These are phyloP conservation scores for Thraustochytrium striatum DNA, from an alignment of 352 stramenopile genomes.

Conservation along the genomic window DNA sequence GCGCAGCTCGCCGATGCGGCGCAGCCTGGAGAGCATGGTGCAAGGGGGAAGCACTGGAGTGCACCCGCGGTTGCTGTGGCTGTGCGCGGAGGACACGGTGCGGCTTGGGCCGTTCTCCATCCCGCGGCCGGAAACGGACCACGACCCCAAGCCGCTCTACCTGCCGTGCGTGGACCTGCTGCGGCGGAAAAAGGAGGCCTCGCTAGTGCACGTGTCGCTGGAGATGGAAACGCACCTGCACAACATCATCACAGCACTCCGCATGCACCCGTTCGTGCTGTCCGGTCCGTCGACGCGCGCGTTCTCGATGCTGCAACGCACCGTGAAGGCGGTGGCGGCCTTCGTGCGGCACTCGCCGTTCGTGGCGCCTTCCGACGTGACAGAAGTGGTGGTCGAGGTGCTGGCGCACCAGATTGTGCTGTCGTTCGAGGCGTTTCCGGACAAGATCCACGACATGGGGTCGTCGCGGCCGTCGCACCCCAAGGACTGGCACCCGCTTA, in stretches of 20 bases:
- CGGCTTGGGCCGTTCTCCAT: too few relatives aligned
- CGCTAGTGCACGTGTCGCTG: too few relatives aligned
- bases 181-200: too few relatives aligned
- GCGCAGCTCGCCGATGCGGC: too few relatives aligned
- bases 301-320: background rate
- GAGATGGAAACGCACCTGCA: slow-evolving; percentile 20
- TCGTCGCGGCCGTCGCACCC: background rate
- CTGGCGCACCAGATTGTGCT: slow-evolving; percentile 30
- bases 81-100: too few relatives aligned
- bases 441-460: background rate
- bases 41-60: too few relatives aligned
- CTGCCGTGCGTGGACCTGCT: too few relatives aligned
- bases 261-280: slow-evolving; percentile 42
- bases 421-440: background rate
- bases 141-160: too few relatives aligned
- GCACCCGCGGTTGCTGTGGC: too few relatives aligned
- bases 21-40: too few relatives aligned
- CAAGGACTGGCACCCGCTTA: slow-evolving; percentile 42
- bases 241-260: slow-evolving; percentile 27
- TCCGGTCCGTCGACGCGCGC: background rate
- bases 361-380: slow-evolving; percentile 4
- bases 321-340: slow-evolving; percentile 10
- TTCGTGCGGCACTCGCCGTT: background rate
- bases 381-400: slow-evolving; percentile 30
- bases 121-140: too few relatives aligned